A percentile compares a stretch with the other conserved stretches of the same genome.
Conservation (phyloP, 805 yeast species). For the Monosporozyma solicola region DNA sequence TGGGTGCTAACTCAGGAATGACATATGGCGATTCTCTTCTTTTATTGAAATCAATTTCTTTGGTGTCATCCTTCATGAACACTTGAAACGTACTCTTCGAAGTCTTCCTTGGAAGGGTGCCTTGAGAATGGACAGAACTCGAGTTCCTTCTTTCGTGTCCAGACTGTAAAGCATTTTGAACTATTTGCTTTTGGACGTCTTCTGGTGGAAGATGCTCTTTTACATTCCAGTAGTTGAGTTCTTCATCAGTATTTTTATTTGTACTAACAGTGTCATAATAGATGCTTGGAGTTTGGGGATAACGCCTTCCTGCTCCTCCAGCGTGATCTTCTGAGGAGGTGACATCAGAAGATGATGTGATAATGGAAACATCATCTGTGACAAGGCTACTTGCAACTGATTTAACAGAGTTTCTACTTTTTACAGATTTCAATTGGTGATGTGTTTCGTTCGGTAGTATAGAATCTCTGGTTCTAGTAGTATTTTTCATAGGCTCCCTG, state of each 20-base stretch:
- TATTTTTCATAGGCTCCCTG: conserved; percentile 17
- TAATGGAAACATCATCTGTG: conserved; percentile 22
- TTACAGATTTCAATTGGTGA: conserved; percentile 13
- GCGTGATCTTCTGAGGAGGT: conserved; percentile 25
- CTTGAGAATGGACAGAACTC: not conserved
- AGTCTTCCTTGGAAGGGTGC: conserved; percentile 7
- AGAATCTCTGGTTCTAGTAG: conserved; percentile 13
- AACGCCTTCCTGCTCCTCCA: conserved; percentile 16
- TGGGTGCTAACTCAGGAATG: conserved; percentile 51
- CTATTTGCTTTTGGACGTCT: not conserved
- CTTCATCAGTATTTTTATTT: conserved; percentile 11
- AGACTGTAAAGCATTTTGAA: not conserved
- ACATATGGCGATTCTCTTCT: conserved; percentile 68
- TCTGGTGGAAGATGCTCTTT: conserved; percentile 13
- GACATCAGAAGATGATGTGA: conserved; percentile 25
- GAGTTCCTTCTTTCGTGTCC: conserved; percentile 2
- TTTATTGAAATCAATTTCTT: conserved; percentile 76
- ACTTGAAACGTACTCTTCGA: conserved; percentile 50
- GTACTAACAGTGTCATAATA: conserved; percentile 18
- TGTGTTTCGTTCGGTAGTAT: conserved; percentile 12
- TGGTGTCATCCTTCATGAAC: conserved; percentile 49
- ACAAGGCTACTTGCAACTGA: conserved; percentile 21
- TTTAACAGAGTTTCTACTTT: conserved; percentile 22
- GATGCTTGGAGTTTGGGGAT: conserved; percentile 29
- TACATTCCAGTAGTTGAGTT: conserved; percentile 23